Percentiles rank a stretch among this genome's conserved stretches.
Evolutionary conservation across 169 alveolate genomes (phyloP).

Genomic region (Eimeria brunetti): DNA sequence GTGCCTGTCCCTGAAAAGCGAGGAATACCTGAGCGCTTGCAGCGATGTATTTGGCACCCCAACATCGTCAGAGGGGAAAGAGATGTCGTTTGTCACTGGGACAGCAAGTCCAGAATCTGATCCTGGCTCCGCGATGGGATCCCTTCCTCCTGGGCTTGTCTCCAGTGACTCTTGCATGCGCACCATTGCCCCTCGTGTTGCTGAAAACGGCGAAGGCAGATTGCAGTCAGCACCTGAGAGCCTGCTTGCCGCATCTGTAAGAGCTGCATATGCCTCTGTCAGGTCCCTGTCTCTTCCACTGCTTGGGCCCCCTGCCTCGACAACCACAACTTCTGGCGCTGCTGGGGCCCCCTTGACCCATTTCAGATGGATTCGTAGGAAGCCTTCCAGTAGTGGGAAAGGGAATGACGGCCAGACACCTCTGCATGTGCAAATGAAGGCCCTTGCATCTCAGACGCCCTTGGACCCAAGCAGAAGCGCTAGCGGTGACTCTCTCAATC

Average conservation of each 20-base stretch:
- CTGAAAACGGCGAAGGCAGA: neutral
- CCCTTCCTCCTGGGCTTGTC: neutral
- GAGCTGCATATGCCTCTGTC: neutral
- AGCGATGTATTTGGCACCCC: neutral
- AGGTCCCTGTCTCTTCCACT: slow-evolving; percentile 5
- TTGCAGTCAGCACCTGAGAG: neutral
- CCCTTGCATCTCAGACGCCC: slow-evolving; percentile 3
- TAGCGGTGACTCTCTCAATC: neutral
- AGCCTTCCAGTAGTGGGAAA: neutral
- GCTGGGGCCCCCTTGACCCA: neutral
- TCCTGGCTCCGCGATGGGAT: neutral
- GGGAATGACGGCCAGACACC: neutral
- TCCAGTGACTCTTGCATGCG: too few species aligned
- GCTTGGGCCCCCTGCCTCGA: neutral
- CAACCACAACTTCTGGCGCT: neutral
- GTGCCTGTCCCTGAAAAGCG: slow-evolving; percentile 14
- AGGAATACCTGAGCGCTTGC: slow-evolving; percentile 46
- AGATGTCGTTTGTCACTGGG: neutral
- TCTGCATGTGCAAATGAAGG: neutral
- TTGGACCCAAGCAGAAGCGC: neutral
- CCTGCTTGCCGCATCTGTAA: neutral
- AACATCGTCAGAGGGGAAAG: neutral
- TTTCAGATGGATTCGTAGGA: neutral
- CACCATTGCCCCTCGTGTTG: neutral
- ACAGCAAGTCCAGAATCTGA: neutral